phyloP scores from a whole-genome alignment of 176 grass and related monocot species.

The Urochloa ruziziensis region DNA sequence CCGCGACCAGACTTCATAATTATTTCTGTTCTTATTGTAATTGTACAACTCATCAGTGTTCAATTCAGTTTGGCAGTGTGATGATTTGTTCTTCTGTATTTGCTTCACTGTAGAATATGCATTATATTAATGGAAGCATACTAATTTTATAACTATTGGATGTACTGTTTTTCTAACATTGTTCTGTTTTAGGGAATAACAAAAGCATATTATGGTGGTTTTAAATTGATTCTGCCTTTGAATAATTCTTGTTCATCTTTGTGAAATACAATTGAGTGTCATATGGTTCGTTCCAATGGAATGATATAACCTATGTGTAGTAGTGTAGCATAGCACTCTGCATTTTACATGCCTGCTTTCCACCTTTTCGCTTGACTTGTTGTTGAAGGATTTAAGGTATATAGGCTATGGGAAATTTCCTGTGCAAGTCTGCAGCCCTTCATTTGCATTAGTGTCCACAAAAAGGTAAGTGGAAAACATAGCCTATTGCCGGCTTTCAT shows the following conservation, averaged over 20 bases:
- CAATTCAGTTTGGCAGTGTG: not conserved
- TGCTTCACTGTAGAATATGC: not conserved
- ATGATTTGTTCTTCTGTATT: not conserved
- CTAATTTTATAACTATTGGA: not conserved
- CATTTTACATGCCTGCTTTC: constrained; percentile 19
- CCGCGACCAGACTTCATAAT: not conserved
- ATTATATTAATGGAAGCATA: not conserved
- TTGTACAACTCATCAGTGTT: not conserved
- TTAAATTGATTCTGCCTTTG: not conserved
- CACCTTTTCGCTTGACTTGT: not conserved
- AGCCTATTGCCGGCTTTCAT: not conserved
- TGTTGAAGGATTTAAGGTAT: constrained; percentile 10
- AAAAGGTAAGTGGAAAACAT: constrained; percentile 19
- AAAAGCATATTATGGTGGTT: not conserved
- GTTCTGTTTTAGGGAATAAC: not conserved
- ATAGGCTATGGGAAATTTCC: not conserved
- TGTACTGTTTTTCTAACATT: not conserved
- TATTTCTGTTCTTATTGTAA: not conserved
- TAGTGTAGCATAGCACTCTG: not conserved
- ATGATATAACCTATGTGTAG: constrained; percentile 6
- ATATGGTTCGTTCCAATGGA: not conserved
- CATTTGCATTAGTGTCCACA: not conserved
- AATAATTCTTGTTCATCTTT: not conserved
- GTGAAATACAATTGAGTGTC: not conserved
- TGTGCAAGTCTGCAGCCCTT: not conserved